These are phyloP conservation scores for Talaromyces liani DNA, from an alignment of 495 filamentous ascomycete species.

Conservation along the genomic window DNA sequence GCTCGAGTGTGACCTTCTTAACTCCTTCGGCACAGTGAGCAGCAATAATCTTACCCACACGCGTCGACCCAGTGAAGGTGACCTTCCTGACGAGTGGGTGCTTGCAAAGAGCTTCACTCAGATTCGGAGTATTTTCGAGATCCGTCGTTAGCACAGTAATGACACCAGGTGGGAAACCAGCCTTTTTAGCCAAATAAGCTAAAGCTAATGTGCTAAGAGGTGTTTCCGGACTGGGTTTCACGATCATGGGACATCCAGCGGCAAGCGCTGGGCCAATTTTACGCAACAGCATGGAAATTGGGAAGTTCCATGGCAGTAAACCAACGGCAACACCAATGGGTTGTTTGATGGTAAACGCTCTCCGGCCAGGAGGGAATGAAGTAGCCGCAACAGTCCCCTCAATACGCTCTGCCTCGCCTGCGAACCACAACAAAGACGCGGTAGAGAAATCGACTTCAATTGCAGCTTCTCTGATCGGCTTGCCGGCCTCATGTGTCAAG, in stretches of 20 bases:
- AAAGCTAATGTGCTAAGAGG: slow-evolving; percentile 48
- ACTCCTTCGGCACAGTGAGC: slow-evolving; percentile 41
- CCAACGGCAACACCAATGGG: slow-evolving; percentile 38
- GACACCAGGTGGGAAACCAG: slow-evolving; percentile 54
- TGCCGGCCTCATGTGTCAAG: slow-evolving; percentile 41
- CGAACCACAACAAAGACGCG: slow-evolving; percentile 44
- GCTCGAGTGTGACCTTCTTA: slow-evolving; percentile 56
- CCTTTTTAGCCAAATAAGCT: slow-evolving; percentile 48
- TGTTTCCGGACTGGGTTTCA: slow-evolving; percentile 54
- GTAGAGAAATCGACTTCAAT: slow-evolving; percentile 41
- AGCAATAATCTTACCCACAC: slow-evolving; percentile 44
- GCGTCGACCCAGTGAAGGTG: slow-evolving; percentile 53
- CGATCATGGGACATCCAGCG: slow-evolving; percentile 54
- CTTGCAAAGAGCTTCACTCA: slow-evolving; percentile 48
- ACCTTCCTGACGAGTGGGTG: slow-evolving; percentile 51
- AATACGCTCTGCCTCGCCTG: slow-evolving; percentile 42
- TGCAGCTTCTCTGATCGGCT: slow-evolving; percentile 35
- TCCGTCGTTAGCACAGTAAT: slow-evolving; percentile 53
- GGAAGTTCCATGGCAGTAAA: slow-evolving; percentile 39
- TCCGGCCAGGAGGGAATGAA: slow-evolving; percentile 24
- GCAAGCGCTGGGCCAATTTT: slow-evolving; percentile 56
- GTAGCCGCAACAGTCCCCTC: slow-evolving; percentile 29
- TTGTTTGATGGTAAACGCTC: slow-evolving; percentile 43
- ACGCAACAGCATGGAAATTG: slow-evolving; percentile 48
- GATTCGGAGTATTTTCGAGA: slow-evolving; percentile 45